Evolutionary conservation across 169 alveolate genomes (phyloP).

Genomic region (Plasmodium malariae): DNA sequence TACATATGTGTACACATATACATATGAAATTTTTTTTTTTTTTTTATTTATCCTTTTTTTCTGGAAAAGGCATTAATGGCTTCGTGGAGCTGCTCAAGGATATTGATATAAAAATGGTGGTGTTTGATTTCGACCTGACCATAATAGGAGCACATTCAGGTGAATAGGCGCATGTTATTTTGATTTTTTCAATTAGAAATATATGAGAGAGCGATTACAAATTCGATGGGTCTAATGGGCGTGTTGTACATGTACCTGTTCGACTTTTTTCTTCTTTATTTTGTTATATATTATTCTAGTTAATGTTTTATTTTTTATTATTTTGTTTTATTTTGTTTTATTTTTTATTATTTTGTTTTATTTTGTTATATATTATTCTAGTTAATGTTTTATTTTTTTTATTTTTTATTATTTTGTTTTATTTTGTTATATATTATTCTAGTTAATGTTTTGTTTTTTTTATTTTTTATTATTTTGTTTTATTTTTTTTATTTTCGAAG

Average conservation of each 20-base stretch:
- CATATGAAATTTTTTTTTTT: not conserved
- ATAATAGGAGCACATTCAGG: constrained; percentile 72
- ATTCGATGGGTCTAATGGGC: no score
- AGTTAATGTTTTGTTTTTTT: no score
- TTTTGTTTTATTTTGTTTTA: no score
- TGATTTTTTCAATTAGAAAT: not conserved
- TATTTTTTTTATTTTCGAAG: not conserved
- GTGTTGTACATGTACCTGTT: no score
- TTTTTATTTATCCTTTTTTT: not conserved
- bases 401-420: no score
- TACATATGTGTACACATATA: not conserved
- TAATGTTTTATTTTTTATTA: no score
- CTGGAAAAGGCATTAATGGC: constrained; percentile 24
- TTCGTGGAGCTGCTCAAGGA: constrained; percentile 34
- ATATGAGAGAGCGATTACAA: no score
- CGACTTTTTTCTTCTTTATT: not conserved
- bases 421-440: no score
- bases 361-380: no score
- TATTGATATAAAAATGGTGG: constrained; percentile 55
- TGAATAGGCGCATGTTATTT: not conserved
- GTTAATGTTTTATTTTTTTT: no score
- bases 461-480: not conserved
- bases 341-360: no score
- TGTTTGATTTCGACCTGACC: constrained; percentile 59
- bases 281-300: not conserved